Percentiles rank a stretch among this genome's conserved stretches.
phyloP scores from a whole-genome alignment of 345 rosid genomes.

The Microthlaspi erraticum region DNA sequence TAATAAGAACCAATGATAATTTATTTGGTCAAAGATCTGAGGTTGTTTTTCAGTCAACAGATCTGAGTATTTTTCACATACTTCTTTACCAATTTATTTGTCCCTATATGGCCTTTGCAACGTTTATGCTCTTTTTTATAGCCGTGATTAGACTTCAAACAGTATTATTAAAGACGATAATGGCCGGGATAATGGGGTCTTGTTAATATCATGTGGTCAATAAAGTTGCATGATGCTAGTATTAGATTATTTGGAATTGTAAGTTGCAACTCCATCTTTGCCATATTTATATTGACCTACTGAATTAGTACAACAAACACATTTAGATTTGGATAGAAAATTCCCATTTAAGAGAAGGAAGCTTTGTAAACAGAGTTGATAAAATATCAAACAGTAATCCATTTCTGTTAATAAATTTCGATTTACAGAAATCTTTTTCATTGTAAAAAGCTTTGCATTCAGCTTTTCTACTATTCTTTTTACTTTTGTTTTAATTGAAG shows the following conservation, averaged over 20 bases:
- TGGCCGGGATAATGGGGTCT: not conserved
- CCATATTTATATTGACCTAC: not conserved
- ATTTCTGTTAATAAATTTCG: too few relatives aligned
- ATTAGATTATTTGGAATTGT: conserved; percentile 11
- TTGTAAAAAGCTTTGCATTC: too few relatives aligned
- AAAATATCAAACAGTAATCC: too few relatives aligned
- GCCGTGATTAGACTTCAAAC: conserved; percentile 39
- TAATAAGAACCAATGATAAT: conserved; percentile 35
- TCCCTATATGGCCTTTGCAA: conserved; percentile 29
- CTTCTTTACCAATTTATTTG: conserved; percentile 33
- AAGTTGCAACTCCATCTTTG: too few relatives aligned
- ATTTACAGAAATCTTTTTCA: too few relatives aligned
- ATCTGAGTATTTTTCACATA: conserved; percentile 39
- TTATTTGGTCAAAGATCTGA: conserved; percentile 45
- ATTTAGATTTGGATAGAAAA: too few relatives aligned
- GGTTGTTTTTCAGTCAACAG: conserved; percentile 42
- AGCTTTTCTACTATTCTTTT: too few relatives aligned
- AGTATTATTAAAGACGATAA: not conserved
- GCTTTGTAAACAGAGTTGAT: too few relatives aligned
- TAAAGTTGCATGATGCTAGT: conserved; percentile 40
- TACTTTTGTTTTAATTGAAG: conserved; percentile 47
- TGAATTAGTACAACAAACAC: too few relatives aligned
- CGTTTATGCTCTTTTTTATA: conserved; percentile 34
- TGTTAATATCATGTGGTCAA: conserved; percentile 37
- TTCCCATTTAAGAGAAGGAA: too few relatives aligned